Percentiles rank a stretch among this genome's conserved stretches.
phyloP scores from a whole-genome alignment of 2,329 filamentous ascomycete genomes.

The Calonectria fujianensis region DNA sequence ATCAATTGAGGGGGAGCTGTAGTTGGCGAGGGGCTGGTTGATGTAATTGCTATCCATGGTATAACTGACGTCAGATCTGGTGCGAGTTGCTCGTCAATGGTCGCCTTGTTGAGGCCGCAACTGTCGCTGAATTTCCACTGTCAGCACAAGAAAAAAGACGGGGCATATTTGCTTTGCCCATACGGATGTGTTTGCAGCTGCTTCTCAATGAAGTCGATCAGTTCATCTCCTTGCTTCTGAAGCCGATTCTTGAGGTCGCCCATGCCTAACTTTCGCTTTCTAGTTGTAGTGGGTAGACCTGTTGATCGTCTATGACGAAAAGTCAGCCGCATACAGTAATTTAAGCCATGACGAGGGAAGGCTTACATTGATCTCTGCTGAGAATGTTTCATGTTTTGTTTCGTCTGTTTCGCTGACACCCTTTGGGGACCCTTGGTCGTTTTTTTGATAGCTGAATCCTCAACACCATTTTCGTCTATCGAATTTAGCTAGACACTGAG shows the following conservation, averaged over 20 bases:
- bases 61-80: slow-evolving; percentile 41
- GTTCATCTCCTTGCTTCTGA: slow-evolving; percentile 48
- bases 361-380: slow-evolving; percentile 12
- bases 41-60: slow-evolving; percentile 44
- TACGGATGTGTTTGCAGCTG: slow-evolving; percentile 42
- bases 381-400: slow-evolving; percentile 11
- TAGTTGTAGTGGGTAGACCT: slow-evolving; percentile 14
- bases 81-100: slow-evolving; percentile 32
- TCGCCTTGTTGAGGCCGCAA: slow-evolving; percentile 7
- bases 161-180: slow-evolving; percentile 6
- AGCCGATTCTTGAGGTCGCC: slow-evolving; percentile 50
- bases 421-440: slow-evolving; percentile 40
- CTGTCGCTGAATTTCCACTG: slow-evolving; percentile 15
- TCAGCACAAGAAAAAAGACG: neutral
- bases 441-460: slow-evolving; percentile 45
- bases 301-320: neutral
- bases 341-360: neutral
- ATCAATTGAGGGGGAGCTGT: slow-evolving; percentile 34
- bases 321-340: neutral
- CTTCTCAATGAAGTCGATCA: slow-evolving; percentile 49
- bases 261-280: slow-evolving; percentile 40
- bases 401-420: slow-evolving; percentile 15
- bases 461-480: slow-evolving; percentile 42
- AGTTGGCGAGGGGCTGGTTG: slow-evolving; percentile 7
- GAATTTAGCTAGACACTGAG: slow-evolving; percentile 16